phyloP scores from a whole-genome alignment of 345 rosid species.

The Mallotus nudiflorus region DNA sequence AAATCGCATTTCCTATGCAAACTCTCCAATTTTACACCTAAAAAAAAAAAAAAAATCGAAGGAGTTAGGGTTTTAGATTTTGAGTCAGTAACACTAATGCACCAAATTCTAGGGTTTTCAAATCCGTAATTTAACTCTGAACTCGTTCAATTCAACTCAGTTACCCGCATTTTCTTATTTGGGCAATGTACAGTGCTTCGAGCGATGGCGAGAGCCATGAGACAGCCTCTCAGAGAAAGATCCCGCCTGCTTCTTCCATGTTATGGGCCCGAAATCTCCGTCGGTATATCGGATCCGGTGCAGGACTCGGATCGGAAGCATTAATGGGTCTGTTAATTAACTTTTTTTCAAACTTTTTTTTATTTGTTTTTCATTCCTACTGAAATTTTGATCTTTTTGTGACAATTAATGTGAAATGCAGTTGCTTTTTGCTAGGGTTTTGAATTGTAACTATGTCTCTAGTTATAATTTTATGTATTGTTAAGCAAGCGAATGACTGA shows the following conservation, averaged over 20 bases:
- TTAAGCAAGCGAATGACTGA: background rate
- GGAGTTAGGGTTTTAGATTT: slow-evolving; percentile 28
- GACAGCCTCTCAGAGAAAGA: slow-evolving; percentile 67
- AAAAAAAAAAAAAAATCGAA: slow-evolving; percentile 8
- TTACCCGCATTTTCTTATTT: slow-evolving; percentile 1
- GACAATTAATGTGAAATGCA: background rate
- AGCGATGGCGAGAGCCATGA: slow-evolving; percentile 97
- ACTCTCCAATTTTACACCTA: background rate
- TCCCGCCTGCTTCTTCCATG: slow-evolving; percentile 95
- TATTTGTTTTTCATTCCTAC: background rate
- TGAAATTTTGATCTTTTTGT: background rate
- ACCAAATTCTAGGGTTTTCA: slow-evolving; percentile 4
- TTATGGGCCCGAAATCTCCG: slow-evolving; percentile 94
- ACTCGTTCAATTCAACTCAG: slow-evolving; percentile 13
- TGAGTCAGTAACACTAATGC: background rate
- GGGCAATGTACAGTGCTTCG: slow-evolving; percentile 84
- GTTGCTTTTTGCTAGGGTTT: background rate
- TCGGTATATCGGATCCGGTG: slow-evolving; percentile 89
- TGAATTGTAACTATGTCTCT: background rate
- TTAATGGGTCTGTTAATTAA: slow-evolving; percentile 65
- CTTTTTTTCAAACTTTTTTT: background rate
- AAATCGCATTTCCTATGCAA: background rate
- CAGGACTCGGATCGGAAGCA: slow-evolving; percentile 98
- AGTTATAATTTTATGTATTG: background rate
- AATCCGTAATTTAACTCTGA: slow-evolving; percentile 8